A percentile compares a stretch with the other conserved stretches of the same genome.
phyloP scores from a whole-genome alignment of 345 rosid species.

The Eucalyptus lansdowneana region DNA sequence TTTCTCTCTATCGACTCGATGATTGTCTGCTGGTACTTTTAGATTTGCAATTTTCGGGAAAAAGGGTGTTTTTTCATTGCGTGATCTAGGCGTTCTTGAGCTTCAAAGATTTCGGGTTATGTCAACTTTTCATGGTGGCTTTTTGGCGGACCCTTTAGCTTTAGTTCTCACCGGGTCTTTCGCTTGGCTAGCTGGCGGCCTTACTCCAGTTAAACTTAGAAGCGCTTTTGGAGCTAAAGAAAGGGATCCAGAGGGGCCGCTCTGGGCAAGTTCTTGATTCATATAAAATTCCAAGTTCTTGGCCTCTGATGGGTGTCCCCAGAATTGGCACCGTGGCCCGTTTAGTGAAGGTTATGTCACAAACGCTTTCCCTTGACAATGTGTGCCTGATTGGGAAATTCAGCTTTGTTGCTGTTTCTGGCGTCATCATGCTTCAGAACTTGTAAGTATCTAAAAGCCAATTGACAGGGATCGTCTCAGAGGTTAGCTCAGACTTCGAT shows the following conservation, averaged over 20 bases:
- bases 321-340: constrained; percentile 52
- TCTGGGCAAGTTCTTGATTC: constrained; percentile 42
- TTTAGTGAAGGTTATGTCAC: constrained; percentile 46
- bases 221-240: constrained; percentile 67
- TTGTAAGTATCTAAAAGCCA: constrained; percentile 47
- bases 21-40: background rate
- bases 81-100: background rate
- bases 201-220: constrained; percentile 24
- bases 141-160: background rate
- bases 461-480: constrained; percentile 52
- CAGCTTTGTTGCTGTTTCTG: constrained; percentile 37
- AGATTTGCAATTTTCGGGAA: background rate
- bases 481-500: constrained; percentile 35
- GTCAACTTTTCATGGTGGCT: background rate
- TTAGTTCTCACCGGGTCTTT: background rate
- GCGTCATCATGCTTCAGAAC: constrained; percentile 45
- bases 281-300: constrained; percentile 56
- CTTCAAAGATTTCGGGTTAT: background rate
- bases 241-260: constrained; percentile 51
- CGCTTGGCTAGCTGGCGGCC: background rate
- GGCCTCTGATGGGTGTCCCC: constrained; percentile 56
- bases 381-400: constrained; percentile 52
- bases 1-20: background rate
- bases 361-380: constrained; percentile 35
- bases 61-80: background rate